Conservation (phyloP, 2,329 filamentous ascomycete species). For the Bipolaris victoriae region DNA sequence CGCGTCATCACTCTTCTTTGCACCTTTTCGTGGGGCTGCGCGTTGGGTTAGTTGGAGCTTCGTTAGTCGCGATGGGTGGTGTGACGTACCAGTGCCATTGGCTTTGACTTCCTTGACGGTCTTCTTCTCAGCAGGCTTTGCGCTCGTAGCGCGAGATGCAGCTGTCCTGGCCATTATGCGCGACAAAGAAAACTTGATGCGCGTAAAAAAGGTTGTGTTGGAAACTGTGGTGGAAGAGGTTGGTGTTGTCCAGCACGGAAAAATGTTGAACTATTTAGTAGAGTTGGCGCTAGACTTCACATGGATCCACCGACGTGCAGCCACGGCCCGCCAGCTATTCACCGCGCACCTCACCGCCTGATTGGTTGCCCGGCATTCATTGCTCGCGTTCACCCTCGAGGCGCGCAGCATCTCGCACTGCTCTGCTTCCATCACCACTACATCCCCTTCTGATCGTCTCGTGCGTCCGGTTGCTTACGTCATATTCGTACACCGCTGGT, state of each 20-base stretch:
- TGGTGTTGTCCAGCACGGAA: slow-evolving; percentile 37
- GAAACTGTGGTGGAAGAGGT: slow-evolving; percentile 23
- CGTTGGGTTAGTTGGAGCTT: slow-evolving; percentile 24
- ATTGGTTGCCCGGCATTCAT: slow-evolving; percentile 20
- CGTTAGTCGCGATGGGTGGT: slow-evolving; percentile 11
- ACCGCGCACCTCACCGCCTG: slow-evolving; percentile 20
- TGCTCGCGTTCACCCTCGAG: slow-evolving; percentile 9
- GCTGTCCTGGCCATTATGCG: slow-evolving; percentile 40
- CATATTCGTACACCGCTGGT: slow-evolving; percentile 15
- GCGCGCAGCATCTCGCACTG: slow-evolving; percentile 5
- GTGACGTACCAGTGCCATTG: slow-evolving; percentile 43
- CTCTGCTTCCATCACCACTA: slow-evolving; percentile 2
- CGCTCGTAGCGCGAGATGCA: slow-evolving; percentile 35
- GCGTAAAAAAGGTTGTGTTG: slow-evolving; percentile 20
- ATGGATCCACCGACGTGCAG: slow-evolving; percentile 9
- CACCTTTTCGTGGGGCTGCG: slow-evolving; percentile 29
- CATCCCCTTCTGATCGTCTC: not conserved
- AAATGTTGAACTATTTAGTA: slow-evolving; percentile 26
- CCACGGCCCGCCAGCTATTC: slow-evolving; percentile 19
- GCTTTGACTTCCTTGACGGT: slow-evolving; percentile 34
- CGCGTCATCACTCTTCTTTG: slow-evolving; percentile 34
- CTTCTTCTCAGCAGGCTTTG: slow-evolving; percentile 35
- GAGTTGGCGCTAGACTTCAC: slow-evolving; percentile 15
- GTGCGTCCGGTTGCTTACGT: not conserved
- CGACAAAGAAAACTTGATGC: slow-evolving; percentile 23